Conservation (phyloP, 495 filamentous ascomycete species). For the Pseudevernia furfuracea region DNA sequence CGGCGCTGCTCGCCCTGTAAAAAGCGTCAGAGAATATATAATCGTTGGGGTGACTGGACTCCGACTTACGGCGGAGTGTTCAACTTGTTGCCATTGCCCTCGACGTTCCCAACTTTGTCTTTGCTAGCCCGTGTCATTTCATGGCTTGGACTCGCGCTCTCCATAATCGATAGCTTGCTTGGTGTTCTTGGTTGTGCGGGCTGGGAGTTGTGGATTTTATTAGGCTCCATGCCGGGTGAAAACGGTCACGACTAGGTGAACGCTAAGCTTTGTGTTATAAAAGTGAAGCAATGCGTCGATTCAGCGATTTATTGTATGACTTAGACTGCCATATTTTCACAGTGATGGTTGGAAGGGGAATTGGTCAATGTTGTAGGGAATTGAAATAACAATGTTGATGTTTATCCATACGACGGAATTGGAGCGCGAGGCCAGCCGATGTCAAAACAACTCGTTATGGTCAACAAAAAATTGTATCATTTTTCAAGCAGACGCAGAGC, state of each 20-base stretch:
- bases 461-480: background rate
- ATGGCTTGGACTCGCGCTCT: background rate
- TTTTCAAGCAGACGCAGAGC: background rate
- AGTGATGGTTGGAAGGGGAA: background rate
- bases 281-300: background rate
- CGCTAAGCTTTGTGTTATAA: conserved; percentile 1
- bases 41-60: background rate
- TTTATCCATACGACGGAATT: background rate
- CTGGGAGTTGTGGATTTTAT: background rate
- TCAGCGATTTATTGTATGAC: background rate
- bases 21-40: background rate
- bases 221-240: background rate
- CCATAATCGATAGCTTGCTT: background rate
- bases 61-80: background rate
- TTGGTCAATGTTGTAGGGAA: background rate
- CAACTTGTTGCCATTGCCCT: background rate
- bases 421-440: background rate
- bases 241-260: background rate
- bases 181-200: background rate
- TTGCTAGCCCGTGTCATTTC: background rate
- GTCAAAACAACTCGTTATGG: background rate
- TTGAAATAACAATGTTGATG: background rate
- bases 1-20: background rate
- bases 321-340: background rate
- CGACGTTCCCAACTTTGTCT: background rate